Conservation (phyloP, 192 early-diverging fungal species). For the Martensiomyces pterosporus region DNA sequence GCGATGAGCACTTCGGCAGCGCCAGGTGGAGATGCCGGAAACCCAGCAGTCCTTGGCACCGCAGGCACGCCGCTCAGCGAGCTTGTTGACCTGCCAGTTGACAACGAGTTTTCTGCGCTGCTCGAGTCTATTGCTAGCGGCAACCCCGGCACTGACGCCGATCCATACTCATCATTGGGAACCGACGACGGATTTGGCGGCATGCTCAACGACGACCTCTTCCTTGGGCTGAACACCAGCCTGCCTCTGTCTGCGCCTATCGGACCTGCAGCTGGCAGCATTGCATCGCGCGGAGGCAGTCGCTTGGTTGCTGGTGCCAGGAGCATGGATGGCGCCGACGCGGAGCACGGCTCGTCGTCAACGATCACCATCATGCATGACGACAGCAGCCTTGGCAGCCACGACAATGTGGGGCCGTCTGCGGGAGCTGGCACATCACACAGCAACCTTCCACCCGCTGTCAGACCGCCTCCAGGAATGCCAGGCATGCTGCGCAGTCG, state of each 20-base stretch:
- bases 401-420: constrained; percentile 3
- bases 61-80: constrained; percentile 19
- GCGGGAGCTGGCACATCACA: background rate
- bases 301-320: constrained; percentile 13
- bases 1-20: background rate
- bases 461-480: constrained; percentile 35
- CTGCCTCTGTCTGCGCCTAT: constrained; percentile 20
- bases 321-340: background rate
- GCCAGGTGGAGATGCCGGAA: background rate
- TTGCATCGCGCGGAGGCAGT: background rate
- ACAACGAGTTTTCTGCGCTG: constrained; percentile 46
- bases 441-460: constrained; percentile 3
- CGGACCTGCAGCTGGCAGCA: background rate
- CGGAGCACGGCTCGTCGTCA: constrained; percentile 41
- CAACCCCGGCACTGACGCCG: constrained; percentile 10
- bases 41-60: background rate
- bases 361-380: constrained; percentile 48
- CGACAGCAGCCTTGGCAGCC: constrained; percentile 22
- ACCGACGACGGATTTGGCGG: constrained; percentile 17
- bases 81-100: constrained; percentile 26
- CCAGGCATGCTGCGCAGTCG: constrained; percentile 24
- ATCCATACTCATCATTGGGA: constrained; percentile 28
- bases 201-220: constrained; percentile 16
- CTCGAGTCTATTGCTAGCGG: constrained; percentile 42
- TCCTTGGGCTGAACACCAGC: constrained; percentile 11